phyloP scores from a whole-genome alignment of 495 filamentous ascomycete species.

The Glonium stellatum region DNA sequence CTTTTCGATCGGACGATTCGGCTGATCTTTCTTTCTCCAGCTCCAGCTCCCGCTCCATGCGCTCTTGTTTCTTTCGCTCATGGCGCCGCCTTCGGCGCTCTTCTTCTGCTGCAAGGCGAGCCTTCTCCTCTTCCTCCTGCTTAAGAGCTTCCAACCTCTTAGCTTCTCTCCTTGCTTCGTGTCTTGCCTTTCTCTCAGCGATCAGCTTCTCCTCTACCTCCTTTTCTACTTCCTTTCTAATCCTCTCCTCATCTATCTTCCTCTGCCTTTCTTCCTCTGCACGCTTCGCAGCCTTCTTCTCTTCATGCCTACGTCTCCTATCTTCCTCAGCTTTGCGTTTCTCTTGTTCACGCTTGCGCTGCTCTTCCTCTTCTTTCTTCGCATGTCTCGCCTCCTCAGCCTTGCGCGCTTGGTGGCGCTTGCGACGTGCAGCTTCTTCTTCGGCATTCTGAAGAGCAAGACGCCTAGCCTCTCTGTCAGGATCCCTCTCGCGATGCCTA shows the following conservation, averaged over 20 bases:
- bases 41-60: slow-evolving; percentile 14
- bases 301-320: slow-evolving; percentile 6
- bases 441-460: slow-evolving; percentile 15
- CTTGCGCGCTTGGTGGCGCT: slow-evolving; percentile 9
- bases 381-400: slow-evolving; percentile 10
- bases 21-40: slow-evolving; percentile 8
- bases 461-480: slow-evolving; percentile 23
- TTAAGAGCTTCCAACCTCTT: neutral
- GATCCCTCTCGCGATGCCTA: slow-evolving; percentile 13
- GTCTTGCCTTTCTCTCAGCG: neutral
- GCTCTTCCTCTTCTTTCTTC: slow-evolving; percentile 43
- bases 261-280: slow-evolving; percentile 4
- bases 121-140: slow-evolving; percentile 8
- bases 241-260: neutral
- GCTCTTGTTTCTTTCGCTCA: neutral
- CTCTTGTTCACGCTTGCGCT: slow-evolving; percentile 69
- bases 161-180: slow-evolving; percentile 12
- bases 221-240: neutral
- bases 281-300: neutral
- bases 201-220: slow-evolving; percentile 1
- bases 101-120: slow-evolving; percentile 13
- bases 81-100: slow-evolving; percentile 11
- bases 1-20: neutral
- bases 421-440: slow-evolving; percentile 19
- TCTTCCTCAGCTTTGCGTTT: slow-evolving; percentile 46